Evolutionary conservation across 148 eudicot species (phyloP).

Genomic region (Rhododendron henanense): DNA sequence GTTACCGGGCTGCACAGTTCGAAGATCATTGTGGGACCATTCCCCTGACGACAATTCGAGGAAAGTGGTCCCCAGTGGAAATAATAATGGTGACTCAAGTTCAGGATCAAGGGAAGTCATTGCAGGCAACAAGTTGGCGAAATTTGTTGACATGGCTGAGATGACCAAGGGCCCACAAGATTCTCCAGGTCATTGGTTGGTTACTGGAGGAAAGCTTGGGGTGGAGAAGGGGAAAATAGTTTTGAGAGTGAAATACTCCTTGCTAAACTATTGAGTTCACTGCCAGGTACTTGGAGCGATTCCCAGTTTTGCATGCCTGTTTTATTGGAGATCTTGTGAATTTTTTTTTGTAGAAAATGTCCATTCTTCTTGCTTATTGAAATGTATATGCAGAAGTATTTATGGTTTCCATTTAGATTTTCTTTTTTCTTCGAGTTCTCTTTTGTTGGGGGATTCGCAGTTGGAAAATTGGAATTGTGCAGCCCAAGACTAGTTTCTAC

Average conservation of each 20-base stretch:
- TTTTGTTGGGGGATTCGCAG: background rate
- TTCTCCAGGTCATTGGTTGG: slow-evolving; percentile 91
- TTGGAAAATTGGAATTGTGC: background rate
- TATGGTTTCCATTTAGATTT: background rate
- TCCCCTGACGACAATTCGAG: slow-evolving; percentile 38
- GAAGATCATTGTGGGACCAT: slow-evolving; percentile 90
- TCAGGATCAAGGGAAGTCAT: slow-evolving; percentile 37
- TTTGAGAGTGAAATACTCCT: slow-evolving; percentile 78
- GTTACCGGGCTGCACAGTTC: slow-evolving; percentile 77
- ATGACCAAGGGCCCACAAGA: slow-evolving; percentile 83
- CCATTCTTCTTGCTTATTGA: background rate
- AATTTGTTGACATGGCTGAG: slow-evolving; percentile 73
- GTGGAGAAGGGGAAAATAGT: slow-evolving; percentile 86
- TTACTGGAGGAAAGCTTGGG: slow-evolving; percentile 88
- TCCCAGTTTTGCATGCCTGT: slow-evolving; percentile 33
- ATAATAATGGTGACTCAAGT: slow-evolving; percentile 32
- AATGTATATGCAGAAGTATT: slow-evolving; percentile 1
- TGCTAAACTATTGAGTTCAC: slow-evolving; percentile 64
- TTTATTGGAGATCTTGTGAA: slow-evolving; percentile 19
- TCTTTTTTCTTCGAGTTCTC: background rate
- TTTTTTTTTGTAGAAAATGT: slow-evolving; percentile 31
- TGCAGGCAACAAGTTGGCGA: slow-evolving; percentile 53
- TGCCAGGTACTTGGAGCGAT: background rate
- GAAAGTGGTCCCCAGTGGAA: slow-evolving; percentile 21
- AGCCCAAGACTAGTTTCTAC: background rate